Evolutionary conservation across 345 rosid genomes (phyloP).

Genomic region (Rhodamnia rubescens): DNA sequence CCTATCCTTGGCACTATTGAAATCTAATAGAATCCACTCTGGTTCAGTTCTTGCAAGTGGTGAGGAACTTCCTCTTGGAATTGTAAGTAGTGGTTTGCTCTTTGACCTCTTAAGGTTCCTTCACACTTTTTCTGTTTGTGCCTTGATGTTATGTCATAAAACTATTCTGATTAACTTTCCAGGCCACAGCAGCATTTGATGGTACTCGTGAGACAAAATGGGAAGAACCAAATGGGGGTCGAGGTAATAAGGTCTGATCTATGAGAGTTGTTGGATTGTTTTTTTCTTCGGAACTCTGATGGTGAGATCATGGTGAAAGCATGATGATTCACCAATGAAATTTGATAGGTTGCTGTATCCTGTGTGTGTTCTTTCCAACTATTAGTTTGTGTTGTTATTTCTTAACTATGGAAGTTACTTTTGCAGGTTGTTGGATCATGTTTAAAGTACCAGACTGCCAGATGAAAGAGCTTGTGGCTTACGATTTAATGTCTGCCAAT

Average conservation of each 20-base stretch:
- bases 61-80: constrained; percentile 84
- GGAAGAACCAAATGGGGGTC: constrained; percentile 95
- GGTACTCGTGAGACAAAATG: constrained; percentile 75
- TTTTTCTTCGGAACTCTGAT: neutral
- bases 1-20: constrained; percentile 49
- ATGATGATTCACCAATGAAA: neutral
- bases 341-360: neutral
- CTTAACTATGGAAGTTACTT: neutral
- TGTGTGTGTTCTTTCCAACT: neutral
- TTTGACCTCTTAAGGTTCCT: neutral
- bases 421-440: constrained; percentile 70
- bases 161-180: constrained; percentile 11
- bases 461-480: constrained; percentile 52
- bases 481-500: constrained; percentile 83
- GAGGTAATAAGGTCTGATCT: constrained; percentile 27
- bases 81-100: constrained; percentile 38
- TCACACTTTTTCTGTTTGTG: neutral
- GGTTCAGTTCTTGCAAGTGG: constrained; percentile 90
- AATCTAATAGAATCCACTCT: constrained; percentile 64
- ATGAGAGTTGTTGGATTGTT: neutral
- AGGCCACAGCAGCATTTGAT: constrained; percentile 91
- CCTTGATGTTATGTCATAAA: neutral
- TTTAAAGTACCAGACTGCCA: constrained; percentile 32
- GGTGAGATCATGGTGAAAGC: neutral
- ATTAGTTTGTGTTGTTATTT: neutral